Percentiles rank a stretch among this genome's conserved stretches.
Conservation (phyloP, 352 stramenopile species). For the Globisporangium canariense region DNA sequence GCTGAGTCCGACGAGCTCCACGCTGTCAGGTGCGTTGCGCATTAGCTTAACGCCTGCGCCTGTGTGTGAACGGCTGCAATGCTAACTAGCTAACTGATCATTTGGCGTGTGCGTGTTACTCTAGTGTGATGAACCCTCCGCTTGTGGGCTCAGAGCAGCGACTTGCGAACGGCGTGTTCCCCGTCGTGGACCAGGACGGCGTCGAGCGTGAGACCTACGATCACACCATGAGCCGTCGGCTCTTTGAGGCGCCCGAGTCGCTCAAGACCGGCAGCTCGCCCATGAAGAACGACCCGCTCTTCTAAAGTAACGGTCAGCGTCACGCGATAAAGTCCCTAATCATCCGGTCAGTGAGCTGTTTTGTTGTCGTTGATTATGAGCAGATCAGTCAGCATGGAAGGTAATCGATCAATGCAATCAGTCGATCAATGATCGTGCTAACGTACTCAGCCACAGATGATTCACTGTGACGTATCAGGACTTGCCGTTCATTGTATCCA, state of each 20-base stretch:
- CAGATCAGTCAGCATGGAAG: neutral
- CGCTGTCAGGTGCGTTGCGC: constrained; percentile 40
- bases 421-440: neutral
- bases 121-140: constrained; percentile 77
- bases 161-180: constrained; percentile 60
- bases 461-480: neutral
- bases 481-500: neutral
- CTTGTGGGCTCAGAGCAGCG: constrained; percentile 54
- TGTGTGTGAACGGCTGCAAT: too few relatives aligned
- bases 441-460: neutral
- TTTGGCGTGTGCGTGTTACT: neutral
- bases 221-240: constrained; percentile 37
- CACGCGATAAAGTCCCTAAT: neutral
- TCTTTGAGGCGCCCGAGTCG: constrained; percentile 75
- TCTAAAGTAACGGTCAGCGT: constrained; percentile 28
- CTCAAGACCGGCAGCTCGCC: constrained; percentile 70
- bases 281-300: constrained; percentile 81
- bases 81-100: neutral
- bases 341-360: neutral
- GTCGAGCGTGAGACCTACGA: constrained; percentile 56
- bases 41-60: neutral
- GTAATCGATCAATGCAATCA: constrained; percentile 1
- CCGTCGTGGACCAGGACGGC: constrained; percentile 61
- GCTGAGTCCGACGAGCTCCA: constrained; percentile 64
- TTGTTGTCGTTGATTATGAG: neutral